These are phyloP conservation scores for Eucalyptus erythrocorys DNA, from an alignment of 345 rosid species.

Conservation along the genomic window DNA sequence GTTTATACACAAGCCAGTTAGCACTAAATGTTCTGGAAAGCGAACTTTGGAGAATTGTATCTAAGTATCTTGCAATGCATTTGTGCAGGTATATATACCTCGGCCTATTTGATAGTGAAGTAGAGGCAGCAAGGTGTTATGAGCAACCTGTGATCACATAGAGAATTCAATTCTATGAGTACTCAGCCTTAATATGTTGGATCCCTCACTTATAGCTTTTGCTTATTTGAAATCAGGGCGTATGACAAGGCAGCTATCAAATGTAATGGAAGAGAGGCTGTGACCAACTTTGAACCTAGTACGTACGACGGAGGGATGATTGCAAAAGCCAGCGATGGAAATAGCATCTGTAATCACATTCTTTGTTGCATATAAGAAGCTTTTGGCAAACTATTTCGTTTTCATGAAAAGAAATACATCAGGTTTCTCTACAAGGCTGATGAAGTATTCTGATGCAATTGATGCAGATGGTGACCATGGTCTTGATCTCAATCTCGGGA, in stretches of 20 bases:
- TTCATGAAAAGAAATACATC: background rate
- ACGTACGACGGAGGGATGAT: conserved; percentile 49
- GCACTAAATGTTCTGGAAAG: background rate
- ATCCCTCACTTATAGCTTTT: background rate
- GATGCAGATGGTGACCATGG: conserved; percentile 27
- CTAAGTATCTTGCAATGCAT: conserved; percentile 41
- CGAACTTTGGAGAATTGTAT: conserved; percentile 13
- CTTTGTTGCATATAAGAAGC: background rate
- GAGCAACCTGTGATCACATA: conserved; percentile 32
- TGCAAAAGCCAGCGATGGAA: conserved; percentile 35
- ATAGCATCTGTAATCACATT: conserved; percentile 10
- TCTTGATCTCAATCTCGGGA: conserved; percentile 80
- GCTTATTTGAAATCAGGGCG: conserved; percentile 51
- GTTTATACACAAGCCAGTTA: background rate
- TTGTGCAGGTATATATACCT: conserved; percentile 98
- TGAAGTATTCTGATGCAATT: background rate
- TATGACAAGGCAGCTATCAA: conserved; percentile 94
- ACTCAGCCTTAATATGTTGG: background rate
- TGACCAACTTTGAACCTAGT: conserved; percentile 82
- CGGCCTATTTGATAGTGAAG: conserved; percentile 96
- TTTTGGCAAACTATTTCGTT: background rate
- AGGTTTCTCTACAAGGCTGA: background rate
- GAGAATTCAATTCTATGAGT: conserved; percentile 8
- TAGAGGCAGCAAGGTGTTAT: conserved; percentile 97
- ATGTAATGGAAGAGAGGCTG: conserved; percentile 86